phyloP scores from a whole-genome alignment of 352 stramenopile genomes.

The Halophytophthora polymorphica region DNA sequence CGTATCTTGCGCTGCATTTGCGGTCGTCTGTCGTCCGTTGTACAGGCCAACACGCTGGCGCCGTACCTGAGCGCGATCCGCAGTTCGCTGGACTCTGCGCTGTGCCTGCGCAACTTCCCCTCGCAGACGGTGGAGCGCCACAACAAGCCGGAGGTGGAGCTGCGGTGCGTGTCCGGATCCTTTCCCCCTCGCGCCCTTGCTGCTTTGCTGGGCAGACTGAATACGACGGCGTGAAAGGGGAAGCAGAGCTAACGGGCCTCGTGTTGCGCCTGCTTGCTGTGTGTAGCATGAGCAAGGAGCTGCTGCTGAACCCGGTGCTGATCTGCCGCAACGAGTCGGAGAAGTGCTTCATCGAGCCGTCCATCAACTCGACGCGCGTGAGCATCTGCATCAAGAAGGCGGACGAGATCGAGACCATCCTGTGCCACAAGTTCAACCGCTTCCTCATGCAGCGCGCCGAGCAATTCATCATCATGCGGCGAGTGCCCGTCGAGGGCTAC shows the following conservation, averaged over 20 bases:
- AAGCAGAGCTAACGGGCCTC: neutral
- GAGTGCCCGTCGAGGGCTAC: conserved; percentile 91
- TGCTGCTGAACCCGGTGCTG: conserved; percentile 92
- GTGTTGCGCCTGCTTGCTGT: neutral
- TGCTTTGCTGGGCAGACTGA: neutral
- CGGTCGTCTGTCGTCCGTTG: no score
- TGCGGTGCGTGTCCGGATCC: conserved; percentile 51
- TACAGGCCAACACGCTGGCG: conserved; percentile 80
- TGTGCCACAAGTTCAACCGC: conserved; percentile 94
- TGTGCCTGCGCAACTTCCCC: conserved; percentile 96
- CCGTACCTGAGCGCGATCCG: conserved; percentile 93
- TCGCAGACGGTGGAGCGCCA: conserved; percentile 95
- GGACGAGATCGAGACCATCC: conserved; percentile 92
- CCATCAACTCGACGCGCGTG: conserved; percentile 94
- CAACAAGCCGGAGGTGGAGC: conserved; percentile 96
- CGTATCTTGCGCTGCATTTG: no score
- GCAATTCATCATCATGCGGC: conserved; percentile 94
- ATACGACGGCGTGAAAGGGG: no score
- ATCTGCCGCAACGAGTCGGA: conserved; percentile 94
- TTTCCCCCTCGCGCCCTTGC: neutral
- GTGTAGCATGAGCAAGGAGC: conserved; percentile 87
- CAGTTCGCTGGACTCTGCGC: conserved; percentile 88
- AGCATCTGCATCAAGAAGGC: conserved; percentile 96
- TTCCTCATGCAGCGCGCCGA: conserved; percentile 96
- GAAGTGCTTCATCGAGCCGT: conserved; percentile 92